Base-by-base conservation (phyloP, 202 grass and related monocot species). In the Schoenoplectus triqueter region DNA sequence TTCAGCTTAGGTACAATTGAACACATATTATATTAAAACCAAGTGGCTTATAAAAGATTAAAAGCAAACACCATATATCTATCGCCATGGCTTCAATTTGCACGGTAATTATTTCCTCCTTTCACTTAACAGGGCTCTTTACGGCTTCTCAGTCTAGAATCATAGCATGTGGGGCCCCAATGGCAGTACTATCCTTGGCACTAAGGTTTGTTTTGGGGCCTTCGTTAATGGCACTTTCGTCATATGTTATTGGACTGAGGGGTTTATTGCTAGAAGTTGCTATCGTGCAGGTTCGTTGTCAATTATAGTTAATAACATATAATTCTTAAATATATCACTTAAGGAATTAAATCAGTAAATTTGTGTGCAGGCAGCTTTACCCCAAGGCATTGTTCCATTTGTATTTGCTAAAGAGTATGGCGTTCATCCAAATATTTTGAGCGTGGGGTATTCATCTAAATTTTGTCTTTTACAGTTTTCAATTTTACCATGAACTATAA, bases 331-430 rank as follows among this genome's bases (percentile, higher is more conserved):
- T 65, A 22, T 15, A 9, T 4, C 49, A 47, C 15, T 3, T 18
- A 2, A 65, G 2, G 5, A 13, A 72, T 64, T 84, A 88, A 66
- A 17, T 40, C 11, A 60, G 40, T 69, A 70, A 10, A 63, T 84
- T 87, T 75, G 64, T 9, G 5, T 39, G 10, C 88, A 97, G 95
- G 92, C 95, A 84, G 88, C 90, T 86, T 87, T 97, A 88, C 95
- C 95, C 65, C 95, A 97, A 90, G 95, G 95, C 68, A 92, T 97
- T 68, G 92, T 95, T n/a, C 84, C 95, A 73, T 97, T 94, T 69
- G 95, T 97, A 19, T 94, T 97, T 66, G 95, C 95, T 0, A 94
- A 92, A 73, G 95, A 95, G 83, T 97, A 97, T 20, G 87, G 86
- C 55, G 86, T 97, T 21, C 95, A 94, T 50, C 88, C 95, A 61